A percentile compares a stretch with the other conserved stretches of the same genome.
These are phyloP conservation scores for Tetrahymena borealis DNA, from an alignment of 73 alveolate genomes.

Conservation along the genomic window DNA sequence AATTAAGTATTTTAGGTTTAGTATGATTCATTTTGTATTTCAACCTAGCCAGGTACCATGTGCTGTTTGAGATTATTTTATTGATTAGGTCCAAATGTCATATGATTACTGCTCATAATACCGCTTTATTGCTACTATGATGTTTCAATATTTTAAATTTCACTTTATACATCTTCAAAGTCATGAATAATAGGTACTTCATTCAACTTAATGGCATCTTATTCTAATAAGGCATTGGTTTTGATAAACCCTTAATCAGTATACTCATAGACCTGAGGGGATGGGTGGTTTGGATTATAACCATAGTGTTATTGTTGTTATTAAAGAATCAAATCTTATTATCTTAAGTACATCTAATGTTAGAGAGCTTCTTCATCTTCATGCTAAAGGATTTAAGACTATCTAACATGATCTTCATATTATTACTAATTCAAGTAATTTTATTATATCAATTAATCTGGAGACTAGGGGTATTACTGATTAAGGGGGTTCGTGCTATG, in stretches of 20 bases:
- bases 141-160: neutral
- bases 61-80: neutral
- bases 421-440: neutral
- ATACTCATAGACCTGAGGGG: neutral
- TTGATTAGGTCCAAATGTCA: neutral
- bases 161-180: neutral
- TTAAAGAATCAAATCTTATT: neutral
- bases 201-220: too few relatives aligned
- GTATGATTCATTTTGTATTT: neutral
- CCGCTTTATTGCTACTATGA: neutral
- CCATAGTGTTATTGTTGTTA: neutral
- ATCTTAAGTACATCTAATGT: neutral
- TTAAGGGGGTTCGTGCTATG: neutral
- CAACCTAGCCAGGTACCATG: neutral
- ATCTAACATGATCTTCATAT: neutral
- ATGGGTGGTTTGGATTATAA: neutral
- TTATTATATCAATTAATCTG: too few relatives aligned
- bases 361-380: neutral
- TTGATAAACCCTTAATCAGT: neutral
- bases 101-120: neutral
- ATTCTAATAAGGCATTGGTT: too few relatives aligned
- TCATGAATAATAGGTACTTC: neutral
- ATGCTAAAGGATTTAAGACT: neutral
- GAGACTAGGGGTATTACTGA: neutral
- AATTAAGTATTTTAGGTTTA: neutral